Evolutionary conservation across 768 basidiomycete species (phyloP).

Genomic region (Kwoniella sp.): DNA sequence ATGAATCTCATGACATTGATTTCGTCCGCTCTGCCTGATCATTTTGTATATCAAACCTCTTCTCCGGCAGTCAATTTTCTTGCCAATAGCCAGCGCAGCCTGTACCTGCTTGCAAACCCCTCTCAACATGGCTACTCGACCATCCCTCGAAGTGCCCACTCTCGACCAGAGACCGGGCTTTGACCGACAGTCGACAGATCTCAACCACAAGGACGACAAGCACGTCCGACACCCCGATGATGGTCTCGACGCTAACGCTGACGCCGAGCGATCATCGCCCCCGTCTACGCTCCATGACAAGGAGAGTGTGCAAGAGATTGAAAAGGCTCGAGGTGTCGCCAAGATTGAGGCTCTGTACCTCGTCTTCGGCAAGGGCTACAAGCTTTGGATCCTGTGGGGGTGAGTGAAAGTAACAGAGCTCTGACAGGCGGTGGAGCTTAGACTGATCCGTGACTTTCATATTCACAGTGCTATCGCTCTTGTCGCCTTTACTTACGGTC

Average conservation of each 20-base stretch:
- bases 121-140: constrained; percentile 16
- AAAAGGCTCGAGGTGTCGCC: constrained; percentile 41
- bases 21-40: too few species aligned
- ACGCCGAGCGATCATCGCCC: background rate
- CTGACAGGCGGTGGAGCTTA: too few species aligned
- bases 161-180: constrained; percentile 10
- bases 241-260: background rate
- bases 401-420: constrained; percentile 19
- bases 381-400: constrained; percentile 38
- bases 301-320: constrained; percentile 8
- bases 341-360: constrained; percentile 46
- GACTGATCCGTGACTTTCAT: too few species aligned
- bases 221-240: background rate
- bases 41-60: too few species aligned
- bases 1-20: too few species aligned
- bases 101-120: background rate
- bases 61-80: too few species aligned
- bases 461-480: constrained; percentile 34
- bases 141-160: constrained; percentile 12
- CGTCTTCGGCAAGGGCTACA: constrained; percentile 45
- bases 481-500: constrained; percentile 32
- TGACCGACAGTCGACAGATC: constrained; percentile 5
- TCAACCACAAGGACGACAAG: constrained; percentile 3
- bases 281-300: constrained; percentile 2
- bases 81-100: too few species aligned